A percentile compares a stretch with the other conserved stretches of the same genome.
Conservation (phyloP, 1,284 basidiomycete genomes). For the Moniliophthora roreri region DNA sequence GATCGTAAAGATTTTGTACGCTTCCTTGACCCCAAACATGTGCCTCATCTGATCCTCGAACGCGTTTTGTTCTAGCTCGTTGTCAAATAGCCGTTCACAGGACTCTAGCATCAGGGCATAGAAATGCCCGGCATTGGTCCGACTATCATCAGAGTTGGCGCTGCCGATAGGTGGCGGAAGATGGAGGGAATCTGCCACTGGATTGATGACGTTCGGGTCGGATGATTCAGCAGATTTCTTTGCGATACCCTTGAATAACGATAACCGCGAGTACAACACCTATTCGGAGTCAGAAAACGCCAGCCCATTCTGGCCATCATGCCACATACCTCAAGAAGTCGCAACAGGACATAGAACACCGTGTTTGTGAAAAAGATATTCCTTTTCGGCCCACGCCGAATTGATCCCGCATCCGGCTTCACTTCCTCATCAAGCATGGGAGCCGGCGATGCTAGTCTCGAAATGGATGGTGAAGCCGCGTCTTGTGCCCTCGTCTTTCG, state of each 20-base stretch:
- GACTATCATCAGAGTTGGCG: slow-evolving; percentile 19
- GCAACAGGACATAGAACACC: slow-evolving; percentile 82
- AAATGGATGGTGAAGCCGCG: slow-evolving; percentile 35
- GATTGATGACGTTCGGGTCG: slow-evolving; percentile 24
- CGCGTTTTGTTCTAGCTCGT: slow-evolving; percentile 81
- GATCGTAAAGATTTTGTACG: slow-evolving; percentile 89
- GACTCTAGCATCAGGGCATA: slow-evolving; percentile 86
- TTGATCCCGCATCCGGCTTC: slow-evolving; percentile 18
- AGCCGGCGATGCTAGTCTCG: slow-evolving; percentile 49
- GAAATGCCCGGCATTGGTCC: slow-evolving; percentile 51
- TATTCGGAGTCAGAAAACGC: slow-evolving; percentile 29
- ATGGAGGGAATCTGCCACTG: slow-evolving; percentile 33
- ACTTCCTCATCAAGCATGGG: slow-evolving; percentile 51
- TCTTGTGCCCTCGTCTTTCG: slow-evolving; percentile 58
- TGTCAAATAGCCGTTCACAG: slow-evolving; percentile 90
- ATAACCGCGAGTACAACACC: slow-evolving; percentile 86
- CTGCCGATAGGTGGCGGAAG: slow-evolving; percentile 23
- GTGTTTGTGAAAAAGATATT: slow-evolving; percentile 89
- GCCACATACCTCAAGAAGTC: slow-evolving; percentile 75
- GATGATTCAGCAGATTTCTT: slow-evolving; percentile 43
- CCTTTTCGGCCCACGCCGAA: slow-evolving; percentile 35
- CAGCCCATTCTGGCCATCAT: neutral
- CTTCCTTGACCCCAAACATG: slow-evolving; percentile 86
- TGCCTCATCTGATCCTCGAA: slow-evolving; percentile 92
- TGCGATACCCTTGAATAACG: slow-evolving; percentile 74